Conservation (phyloP, 1,284 basidiomycete genomes). For the Volvariella volvacea region DNA sequence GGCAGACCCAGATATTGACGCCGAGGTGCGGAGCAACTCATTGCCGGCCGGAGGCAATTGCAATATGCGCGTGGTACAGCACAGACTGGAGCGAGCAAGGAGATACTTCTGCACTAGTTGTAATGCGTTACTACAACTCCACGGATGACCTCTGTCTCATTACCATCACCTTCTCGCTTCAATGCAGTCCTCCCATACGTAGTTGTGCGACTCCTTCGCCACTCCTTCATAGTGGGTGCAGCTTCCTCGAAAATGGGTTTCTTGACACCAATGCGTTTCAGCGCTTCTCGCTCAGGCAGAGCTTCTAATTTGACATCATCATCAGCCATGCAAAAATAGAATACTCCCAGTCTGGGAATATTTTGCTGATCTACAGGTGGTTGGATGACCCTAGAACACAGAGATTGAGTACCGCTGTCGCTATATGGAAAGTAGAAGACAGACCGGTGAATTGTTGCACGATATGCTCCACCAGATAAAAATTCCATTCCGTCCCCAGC, state of each 20-base stretch:
- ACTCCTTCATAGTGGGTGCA: slow-evolving; percentile 22
- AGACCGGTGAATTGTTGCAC: slow-evolving; percentile 24
- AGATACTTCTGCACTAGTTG: slow-evolving; percentile 20
- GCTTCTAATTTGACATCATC: slow-evolving; percentile 17
- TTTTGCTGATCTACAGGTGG: slow-evolving; percentile 16
- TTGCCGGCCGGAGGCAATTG: background rate
- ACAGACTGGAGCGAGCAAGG: no score
- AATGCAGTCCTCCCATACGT: slow-evolving; percentile 20
- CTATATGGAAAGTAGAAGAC: background rate
- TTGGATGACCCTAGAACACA: slow-evolving; percentile 15
- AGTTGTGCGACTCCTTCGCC: slow-evolving; percentile 18
- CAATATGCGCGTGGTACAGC: background rate
- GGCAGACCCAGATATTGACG: background rate
- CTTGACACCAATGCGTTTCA: slow-evolving; percentile 14
- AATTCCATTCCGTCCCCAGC: slow-evolving; percentile 42
- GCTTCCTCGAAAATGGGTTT: slow-evolving; percentile 13
- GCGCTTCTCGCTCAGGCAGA: slow-evolving; percentile 13
- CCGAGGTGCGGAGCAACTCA: background rate
- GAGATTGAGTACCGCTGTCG: background rate
- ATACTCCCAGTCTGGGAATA: slow-evolving; percentile 14
- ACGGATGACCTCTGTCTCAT: slow-evolving; percentile 35
- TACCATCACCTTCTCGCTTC: slow-evolving; percentile 20
- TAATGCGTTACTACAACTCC: slow-evolving; percentile 37
- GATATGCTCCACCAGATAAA: slow-evolving; percentile 34
- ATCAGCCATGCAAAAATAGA: slow-evolving; percentile 14